Evolutionary conservation across 2,329 filamentous ascomycete genomes (phyloP), one percentile per base, ranked within the genome.

Genomic region (Colletotrichum destructivum): DNA sequence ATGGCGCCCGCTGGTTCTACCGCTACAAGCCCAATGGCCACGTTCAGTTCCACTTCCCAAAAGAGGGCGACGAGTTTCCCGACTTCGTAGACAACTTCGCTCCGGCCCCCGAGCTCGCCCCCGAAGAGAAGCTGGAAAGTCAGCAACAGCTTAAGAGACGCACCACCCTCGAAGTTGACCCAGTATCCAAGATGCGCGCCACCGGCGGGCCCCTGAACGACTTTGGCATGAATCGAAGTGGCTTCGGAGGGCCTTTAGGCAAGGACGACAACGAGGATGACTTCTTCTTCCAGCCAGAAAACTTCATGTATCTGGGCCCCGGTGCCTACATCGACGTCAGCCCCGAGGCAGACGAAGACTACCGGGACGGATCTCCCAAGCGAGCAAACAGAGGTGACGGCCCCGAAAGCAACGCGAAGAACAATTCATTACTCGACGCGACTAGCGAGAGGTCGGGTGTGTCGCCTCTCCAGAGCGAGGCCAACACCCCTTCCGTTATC

Each of bases 1-100:
- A 90, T 74, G 88, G 88, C 64, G 75, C 74, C 23, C 85, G 88
- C 35, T 90, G 88, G 88, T 86, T 89, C 79, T 90, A 88, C 77
- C 84, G 84, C 62, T 89, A 88, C 80, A 86, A 83, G 73, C 81
- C 88, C 31, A 89, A 85, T 11, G 88, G 88, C 12, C 80, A 86
- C 46, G 79, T 86, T 18, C 88, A 90, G 77, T 90, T 86, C 75
- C 86, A 86, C 70, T 90, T 90, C 73, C 88, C 88, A 7, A 83
- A 83, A 54, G 84, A 86, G 6, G 88, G 88, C 73, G 88, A 90
- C 75, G 88, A 90, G 79, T 90, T 87, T 63, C 88, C 88, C 57
- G 85, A 88, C 75, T 87, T 83, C 74, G 76, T 87, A 72, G 79
- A 80, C 21, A 77, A 78, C 31, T 76, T 80, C 13, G 76, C 77